Evolutionary conservation across 2,329 filamentous ascomycete genomes (phyloP).

Genomic region (Stromatinia cepivora): DNA sequence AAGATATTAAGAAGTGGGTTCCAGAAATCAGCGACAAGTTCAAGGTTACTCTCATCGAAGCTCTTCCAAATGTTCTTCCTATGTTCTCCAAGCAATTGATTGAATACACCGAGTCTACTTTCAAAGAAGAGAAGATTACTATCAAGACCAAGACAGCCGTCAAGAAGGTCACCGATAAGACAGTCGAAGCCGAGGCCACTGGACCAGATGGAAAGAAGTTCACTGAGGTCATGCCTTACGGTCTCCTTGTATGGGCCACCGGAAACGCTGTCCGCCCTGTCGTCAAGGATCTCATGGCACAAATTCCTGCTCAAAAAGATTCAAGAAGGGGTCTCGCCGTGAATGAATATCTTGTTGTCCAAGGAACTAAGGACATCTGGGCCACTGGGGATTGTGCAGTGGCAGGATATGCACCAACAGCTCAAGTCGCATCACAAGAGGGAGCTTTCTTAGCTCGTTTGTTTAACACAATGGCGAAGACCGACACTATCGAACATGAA

Average conservation of each 20-base stretch:
- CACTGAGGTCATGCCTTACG: slow-evolving; percentile 81
- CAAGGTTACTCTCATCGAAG: slow-evolving; percentile 96
- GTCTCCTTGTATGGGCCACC: slow-evolving; percentile 96
- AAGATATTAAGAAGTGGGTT: slow-evolving; percentile 97
- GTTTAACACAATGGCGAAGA: slow-evolving; percentile 99
- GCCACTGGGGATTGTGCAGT: slow-evolving; percentile 96
- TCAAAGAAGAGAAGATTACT: slow-evolving; percentile 97
- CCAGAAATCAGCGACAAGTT: slow-evolving; percentile 94
- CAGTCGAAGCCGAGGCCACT: slow-evolving; percentile 84
- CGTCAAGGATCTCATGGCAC: slow-evolving; percentile 85
- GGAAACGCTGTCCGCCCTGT: slow-evolving; percentile 91
- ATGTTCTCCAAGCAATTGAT: slow-evolving; percentile 99
- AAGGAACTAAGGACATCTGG: slow-evolving; percentile 96
- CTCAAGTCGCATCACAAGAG: slow-evolving; percentile 94
- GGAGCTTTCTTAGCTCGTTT: slow-evolving; percentile 91
- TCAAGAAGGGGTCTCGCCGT: slow-evolving; percentile 92
- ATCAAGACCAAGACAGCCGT: slow-evolving; percentile 99
- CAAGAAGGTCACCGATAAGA: slow-evolving; percentile 91
- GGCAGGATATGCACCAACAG: slow-evolving; percentile 95
- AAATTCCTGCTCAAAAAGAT: slow-evolving; percentile 92
- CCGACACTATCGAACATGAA: slow-evolving; percentile 75
- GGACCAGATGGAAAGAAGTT: slow-evolving; percentile 83
- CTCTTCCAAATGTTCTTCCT: slow-evolving; percentile 91
- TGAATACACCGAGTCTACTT: slow-evolving; percentile 98
- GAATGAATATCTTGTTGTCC: slow-evolving; percentile 98